Base-by-base conservation (phyloP, 352 stramenopile genomes). In the Phytophthora meadii region DNA sequence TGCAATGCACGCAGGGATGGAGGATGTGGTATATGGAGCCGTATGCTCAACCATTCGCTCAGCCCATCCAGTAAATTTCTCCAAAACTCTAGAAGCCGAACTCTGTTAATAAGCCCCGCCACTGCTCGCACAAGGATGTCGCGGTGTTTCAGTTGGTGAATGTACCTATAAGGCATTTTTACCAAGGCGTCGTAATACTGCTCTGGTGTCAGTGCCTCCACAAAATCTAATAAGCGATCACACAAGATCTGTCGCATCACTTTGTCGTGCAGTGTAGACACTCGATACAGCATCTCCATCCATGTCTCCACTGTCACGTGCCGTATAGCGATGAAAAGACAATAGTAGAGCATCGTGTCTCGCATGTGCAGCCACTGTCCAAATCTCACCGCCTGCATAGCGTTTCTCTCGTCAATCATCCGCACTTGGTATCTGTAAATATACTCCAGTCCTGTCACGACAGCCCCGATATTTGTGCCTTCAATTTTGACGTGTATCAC, bases 361-460 rank as follows among this genome's bases (percentile, higher is more conserved):
- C 70, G 54, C 57, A 89, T 62, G 7, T 49, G 58, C 1, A 90
- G 62, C 75, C 77, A 87, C 41, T 72, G 59, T 17, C 72, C 84
- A 3, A 93, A 67, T 14, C 67, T 72, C 22, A 74, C 62, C 9
- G 83, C 73, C 4, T 77, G 48, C 51, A 70, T 57, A 0, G 78
- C 81, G 28, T 70, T 78, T 17, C 17, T 42, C 8, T 74, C 65
- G 25, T 76, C 36, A 0, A 83, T 46, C 3, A 84, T 63, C 8
- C 70, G 63, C 15, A 79, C 65, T 14, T 76, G 67, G 40, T 75
- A 66, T 3, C 72, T 72, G 62, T 90, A 87, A 22, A 88, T 56
- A 46, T 84, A 93, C 59, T 93, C 84, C 11, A 93, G 56, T 1
- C 72, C 41, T 2, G 70, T 72, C n/a, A 83, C 84, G 1, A 87